phyloP scores from a whole-genome alignment of 2,329 filamentous ascomycete species.

The Atkinsonella texensis region DNA sequence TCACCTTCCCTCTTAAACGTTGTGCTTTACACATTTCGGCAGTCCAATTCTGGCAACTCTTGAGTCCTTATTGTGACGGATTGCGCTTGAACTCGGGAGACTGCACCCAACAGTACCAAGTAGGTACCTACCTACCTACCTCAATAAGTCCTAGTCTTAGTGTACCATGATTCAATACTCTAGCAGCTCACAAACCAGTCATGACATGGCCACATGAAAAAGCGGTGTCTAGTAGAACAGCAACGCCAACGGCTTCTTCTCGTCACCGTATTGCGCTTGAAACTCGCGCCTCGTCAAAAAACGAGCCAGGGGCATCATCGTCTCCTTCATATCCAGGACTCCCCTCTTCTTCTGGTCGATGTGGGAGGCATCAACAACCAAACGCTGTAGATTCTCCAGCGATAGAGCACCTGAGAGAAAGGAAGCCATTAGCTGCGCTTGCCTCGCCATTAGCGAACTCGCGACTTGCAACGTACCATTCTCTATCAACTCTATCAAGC shows the following conservation, averaged over 20 bases:
- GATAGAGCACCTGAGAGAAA: constrained; percentile 49
- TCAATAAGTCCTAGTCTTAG: too few relatives aligned
- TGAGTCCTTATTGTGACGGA: too few relatives aligned
- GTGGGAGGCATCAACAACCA: constrained; percentile 84
- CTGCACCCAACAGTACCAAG: too few relatives aligned
- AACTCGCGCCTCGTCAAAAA: constrained; percentile 62
- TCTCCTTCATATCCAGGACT: constrained; percentile 91
- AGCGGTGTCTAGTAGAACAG: constrained; percentile 47
- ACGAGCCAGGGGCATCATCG: constrained; percentile 65
- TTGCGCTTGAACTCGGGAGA: too few relatives aligned
- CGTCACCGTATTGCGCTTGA: constrained; percentile 53
- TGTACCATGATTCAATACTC: neutral
- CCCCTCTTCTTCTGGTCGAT: constrained; percentile 92
- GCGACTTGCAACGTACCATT: constrained; percentile 46
- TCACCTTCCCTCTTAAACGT: neutral
- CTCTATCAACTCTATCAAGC: constrained; percentile 71
- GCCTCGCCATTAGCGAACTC: neutral
- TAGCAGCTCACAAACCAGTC: neutral
- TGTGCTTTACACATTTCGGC: too few relatives aligned
- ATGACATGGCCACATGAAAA: neutral
- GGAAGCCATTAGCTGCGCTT: constrained; percentile 1
- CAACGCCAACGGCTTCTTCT: constrained; percentile 45
- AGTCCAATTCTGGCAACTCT: too few relatives aligned
- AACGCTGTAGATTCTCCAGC: constrained; percentile 56
- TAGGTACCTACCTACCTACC: too few relatives aligned